These are phyloP conservation scores for Rhizoclosmatium globosum DNA, from an alignment of 192 early-diverging fungal species.

Conservation along the genomic window DNA sequence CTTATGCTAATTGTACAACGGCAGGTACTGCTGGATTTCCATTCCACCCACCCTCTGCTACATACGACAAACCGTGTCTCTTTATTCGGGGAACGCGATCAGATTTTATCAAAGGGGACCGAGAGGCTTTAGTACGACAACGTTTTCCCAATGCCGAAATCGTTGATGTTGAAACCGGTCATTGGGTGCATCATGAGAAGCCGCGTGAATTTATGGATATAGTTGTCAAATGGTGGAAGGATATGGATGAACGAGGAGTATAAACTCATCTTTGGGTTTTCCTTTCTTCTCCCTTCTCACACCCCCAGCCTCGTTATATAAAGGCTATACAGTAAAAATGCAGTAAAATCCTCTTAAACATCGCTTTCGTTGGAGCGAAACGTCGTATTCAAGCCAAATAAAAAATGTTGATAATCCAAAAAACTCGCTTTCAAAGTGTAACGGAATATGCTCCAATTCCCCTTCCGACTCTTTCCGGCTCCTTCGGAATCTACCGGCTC, in stretches of 20 bases:
- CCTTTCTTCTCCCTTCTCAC: not conserved
- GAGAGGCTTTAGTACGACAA: constrained; percentile 59
- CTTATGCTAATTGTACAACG: no score
- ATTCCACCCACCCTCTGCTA: constrained; percentile 21
- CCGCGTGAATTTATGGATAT: not conserved
- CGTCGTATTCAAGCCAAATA: not conserved
- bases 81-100: constrained; percentile 82
- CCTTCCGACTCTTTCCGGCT: no score
- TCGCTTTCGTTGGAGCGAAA: not conserved
- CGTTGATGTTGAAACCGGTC: constrained; percentile 83
- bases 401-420: no score
- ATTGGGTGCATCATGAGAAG: constrained; percentile 67
- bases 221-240: no score
- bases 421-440: no score
- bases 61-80: constrained; percentile 70
- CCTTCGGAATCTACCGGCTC: no score
- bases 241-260: no score
- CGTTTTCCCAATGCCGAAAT: constrained; percentile 79
- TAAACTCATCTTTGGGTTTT: constrained; percentile 5
- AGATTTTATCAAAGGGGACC: constrained; percentile 68
- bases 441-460: no score
- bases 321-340: not conserved
- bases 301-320: not conserved
- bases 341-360: no score
- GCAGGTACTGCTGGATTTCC: constrained; percentile 32